Conservation (phyloP, 805 yeast genomes). For the Candida hispaniensis region DNA sequence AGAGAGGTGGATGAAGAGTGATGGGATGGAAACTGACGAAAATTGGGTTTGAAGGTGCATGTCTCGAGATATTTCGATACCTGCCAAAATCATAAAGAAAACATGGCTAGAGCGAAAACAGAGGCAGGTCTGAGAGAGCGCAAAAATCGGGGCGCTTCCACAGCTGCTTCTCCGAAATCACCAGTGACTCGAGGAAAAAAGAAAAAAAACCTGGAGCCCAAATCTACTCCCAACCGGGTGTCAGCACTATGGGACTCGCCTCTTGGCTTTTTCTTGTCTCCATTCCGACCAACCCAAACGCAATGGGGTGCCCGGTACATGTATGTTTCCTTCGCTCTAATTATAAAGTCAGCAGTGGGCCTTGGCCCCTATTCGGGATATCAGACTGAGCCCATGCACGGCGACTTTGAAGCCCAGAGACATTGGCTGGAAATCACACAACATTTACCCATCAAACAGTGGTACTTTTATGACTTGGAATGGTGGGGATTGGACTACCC, state of each 20-base stretch:
- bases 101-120: too few relatives aligned
- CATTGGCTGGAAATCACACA: slow-evolving; percentile 95
- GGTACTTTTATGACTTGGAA: slow-evolving; percentile 84
- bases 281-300: slow-evolving; percentile 68
- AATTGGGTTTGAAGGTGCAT: too few relatives aligned
- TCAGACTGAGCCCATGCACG: slow-evolving; percentile 64
- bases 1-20: too few relatives aligned
- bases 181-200: too few relatives aligned
- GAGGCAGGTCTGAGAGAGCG: too few relatives aligned
- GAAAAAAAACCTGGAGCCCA: too few relatives aligned
- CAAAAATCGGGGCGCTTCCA: too few relatives aligned
- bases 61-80: too few relatives aligned
- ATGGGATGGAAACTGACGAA: too few relatives aligned
- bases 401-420: slow-evolving; percentile 96
- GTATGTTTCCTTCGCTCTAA: slow-evolving; percentile 43
- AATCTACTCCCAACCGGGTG: slow-evolving; percentile 2
- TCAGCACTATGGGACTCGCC: slow-evolving; percentile 41
- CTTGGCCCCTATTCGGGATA: slow-evolving; percentile 80
- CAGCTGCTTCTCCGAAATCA: too few relatives aligned
- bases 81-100: too few relatives aligned
- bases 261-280: slow-evolving; percentile 61
- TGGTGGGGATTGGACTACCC: slow-evolving; percentile 99
- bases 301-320: slow-evolving; percentile 88
- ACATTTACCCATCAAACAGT: slow-evolving; percentile 55
- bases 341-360: slow-evolving; percentile 76